Evolutionary conservation across 2,329 filamentous ascomycete species (phyloP), one percentile per base, ranked within the genome.

Genomic region (Alternaria ventricosa): DNA sequence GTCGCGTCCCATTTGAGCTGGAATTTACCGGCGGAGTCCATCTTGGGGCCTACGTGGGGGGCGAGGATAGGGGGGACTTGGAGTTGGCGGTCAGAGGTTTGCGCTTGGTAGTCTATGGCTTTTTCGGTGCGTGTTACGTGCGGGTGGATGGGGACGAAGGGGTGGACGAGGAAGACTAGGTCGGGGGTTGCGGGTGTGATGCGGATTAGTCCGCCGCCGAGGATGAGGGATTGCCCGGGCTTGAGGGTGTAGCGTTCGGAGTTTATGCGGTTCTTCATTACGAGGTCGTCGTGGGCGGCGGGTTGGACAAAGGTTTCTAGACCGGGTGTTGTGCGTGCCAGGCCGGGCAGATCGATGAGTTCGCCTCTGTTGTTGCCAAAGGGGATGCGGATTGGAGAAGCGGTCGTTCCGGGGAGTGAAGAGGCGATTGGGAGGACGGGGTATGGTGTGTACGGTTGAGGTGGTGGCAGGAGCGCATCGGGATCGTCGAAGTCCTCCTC

Each of bases 381-480:
- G 1, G 94, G 93, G 18, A 98, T 89, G 27, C 96, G 90, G 70
- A 99, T 98, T 0, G 96, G 96, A 0, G 94, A 97, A 2, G 94
- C 96, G 1, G 96, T 99, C 0, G 96, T 99, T 10, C 96, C 96
- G 0, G 96, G 93, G 3, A 97, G 85, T 5, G 92, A 87, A 1
- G 94, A 97, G 2, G 97, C 91, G 11, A 96, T 82, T 1, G 95
- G 95, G 87, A 98, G 94, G 15, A 88, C 84, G 6, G 95, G 95
- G 72, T 90, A 98, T 55, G 90, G 86, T 3, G 87, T 89, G 73
- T 94, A 93, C 5, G 84, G 82, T 64, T 90, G 92, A 0, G 88
- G 84, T 3, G 94, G 94, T 0, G 95, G 95, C 0, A 98, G 86
- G 30, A 97, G 86, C 1, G 77, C 71, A 45, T 79, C 73, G 2